Percentiles rank a stretch among this genome's conserved stretches.
phyloP scores from a whole-genome alignment of 495 filamentous ascomycete genomes.

The Penicillium silybi region DNA sequence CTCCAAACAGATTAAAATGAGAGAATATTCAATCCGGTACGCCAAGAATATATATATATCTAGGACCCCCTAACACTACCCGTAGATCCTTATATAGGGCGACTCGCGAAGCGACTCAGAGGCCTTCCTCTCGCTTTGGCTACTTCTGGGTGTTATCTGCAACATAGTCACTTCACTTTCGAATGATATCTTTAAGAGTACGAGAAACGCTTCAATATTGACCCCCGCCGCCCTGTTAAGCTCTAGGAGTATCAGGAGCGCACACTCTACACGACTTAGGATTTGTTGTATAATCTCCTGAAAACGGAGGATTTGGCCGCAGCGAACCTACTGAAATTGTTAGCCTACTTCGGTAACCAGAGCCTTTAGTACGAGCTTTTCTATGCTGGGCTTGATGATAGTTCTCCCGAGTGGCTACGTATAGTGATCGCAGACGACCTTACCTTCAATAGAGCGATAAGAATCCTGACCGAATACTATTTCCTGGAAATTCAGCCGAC shows the following conservation, averaged over 20 bases:
- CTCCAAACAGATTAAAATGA: slow-evolving; percentile 5
- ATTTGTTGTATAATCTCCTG: slow-evolving; percentile 6
- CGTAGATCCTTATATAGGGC: slow-evolving; percentile 4
- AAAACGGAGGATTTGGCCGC: slow-evolving; percentile 3
- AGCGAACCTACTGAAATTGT: slow-evolving; percentile 4
- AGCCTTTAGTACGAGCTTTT: slow-evolving; percentile 6
- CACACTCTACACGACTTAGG: slow-evolving; percentile 7
- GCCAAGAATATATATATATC: background rate
- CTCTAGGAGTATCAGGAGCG: slow-evolving; percentile 1
- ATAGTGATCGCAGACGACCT: background rate
- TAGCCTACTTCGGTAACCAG: slow-evolving; percentile 15
- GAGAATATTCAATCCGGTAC: slow-evolving; percentile 2
- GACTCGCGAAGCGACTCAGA: background rate
- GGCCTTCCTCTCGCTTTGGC: slow-evolving; percentile 11
- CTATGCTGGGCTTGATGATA: slow-evolving; percentile 1
- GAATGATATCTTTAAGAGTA: slow-evolving; percentile 7
- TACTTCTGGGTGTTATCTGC: slow-evolving; percentile 8
- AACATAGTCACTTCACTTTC: background rate
- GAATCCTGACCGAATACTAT: slow-evolving; percentile 1
- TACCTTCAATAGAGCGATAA: background rate
- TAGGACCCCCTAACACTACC: background rate
- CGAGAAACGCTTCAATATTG: slow-evolving; percentile 4
- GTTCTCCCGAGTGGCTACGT: slow-evolving; percentile 5
- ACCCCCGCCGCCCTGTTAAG: background rate
- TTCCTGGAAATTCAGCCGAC: slow-evolving; percentile 1